Evolutionary conservation across 352 stramenopile species (phyloP).

Genomic region (Thraustotheca clavata): DNA sequence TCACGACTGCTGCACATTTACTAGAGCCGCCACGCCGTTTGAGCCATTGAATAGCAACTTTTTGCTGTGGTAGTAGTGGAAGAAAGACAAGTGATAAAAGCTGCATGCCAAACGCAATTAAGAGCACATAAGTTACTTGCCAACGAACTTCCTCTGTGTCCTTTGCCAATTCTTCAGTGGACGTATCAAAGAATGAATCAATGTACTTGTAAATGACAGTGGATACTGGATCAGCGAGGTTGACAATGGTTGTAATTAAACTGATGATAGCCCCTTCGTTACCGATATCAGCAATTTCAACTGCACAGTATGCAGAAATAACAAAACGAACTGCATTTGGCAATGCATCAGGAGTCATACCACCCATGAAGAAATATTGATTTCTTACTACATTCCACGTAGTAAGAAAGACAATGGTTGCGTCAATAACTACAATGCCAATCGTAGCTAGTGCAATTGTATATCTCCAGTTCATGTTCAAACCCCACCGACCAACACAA

Average conservation of each 20-base stretch:
- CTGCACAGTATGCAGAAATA: constrained; percentile 40
- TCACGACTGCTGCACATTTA: constrained; percentile 23
- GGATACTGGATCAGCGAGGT: constrained; percentile 38
- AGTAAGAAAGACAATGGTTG: neutral
- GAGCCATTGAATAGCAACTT: constrained; percentile 36
- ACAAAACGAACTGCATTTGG: constrained; percentile 44
- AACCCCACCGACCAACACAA: neutral
- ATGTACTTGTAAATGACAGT: constrained; percentile 51
- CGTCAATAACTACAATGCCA: neutral
- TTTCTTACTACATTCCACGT: constrained; percentile 15
- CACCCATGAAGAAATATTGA: constrained; percentile 16
- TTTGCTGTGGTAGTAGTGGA: constrained; percentile 39
- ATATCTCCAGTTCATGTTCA: constrained; percentile 16
- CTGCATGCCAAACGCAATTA: constrained; percentile 51
- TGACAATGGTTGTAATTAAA: constrained; percentile 35
- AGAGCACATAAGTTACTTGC: constrained; percentile 40
- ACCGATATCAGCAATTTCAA: constrained; percentile 59
- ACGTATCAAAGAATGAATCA: constrained; percentile 45
- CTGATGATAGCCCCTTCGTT: constrained; percentile 42
- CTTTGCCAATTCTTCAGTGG: constrained; percentile 25
- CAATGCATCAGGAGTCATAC: constrained; percentile 38
- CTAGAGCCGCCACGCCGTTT: constrained; percentile 36
- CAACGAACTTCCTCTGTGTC: constrained; percentile 26
- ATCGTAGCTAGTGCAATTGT: neutral
- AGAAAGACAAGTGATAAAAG: constrained; percentile 43